These are phyloP conservation scores for Tolypocladium guangdongense DNA, from an alignment of 2,329 filamentous ascomycete genomes.

Conservation along the genomic window DNA sequence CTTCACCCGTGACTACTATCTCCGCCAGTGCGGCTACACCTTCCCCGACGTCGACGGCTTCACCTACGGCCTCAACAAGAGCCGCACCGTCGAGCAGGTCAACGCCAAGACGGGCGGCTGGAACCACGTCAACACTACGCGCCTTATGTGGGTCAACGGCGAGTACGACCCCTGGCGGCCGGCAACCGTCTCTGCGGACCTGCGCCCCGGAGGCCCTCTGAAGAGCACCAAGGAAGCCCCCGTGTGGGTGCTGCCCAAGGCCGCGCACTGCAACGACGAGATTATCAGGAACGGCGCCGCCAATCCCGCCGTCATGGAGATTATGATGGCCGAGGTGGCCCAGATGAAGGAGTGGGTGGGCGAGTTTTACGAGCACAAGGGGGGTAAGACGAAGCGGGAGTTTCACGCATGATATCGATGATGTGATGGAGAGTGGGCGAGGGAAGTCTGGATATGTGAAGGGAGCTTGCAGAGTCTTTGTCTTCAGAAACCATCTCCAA, in stretches of 20 bases:
- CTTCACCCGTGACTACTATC: conserved; percentile 38
- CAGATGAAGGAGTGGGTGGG: conserved; percentile 43
- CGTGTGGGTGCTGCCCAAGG: conserved; percentile 40
- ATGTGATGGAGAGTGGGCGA: not conserved
- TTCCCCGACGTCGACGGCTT: conserved; percentile 41
- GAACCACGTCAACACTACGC: conserved; percentile 35
- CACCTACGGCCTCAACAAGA: conserved; percentile 34
- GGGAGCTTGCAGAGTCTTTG: not conserved
- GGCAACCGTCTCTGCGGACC: conserved; percentile 38
- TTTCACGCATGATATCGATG: not conserved
- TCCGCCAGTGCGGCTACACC: conserved; percentile 41
- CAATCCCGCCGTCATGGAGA: conserved; percentile 19
- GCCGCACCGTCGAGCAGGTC: conserved; percentile 34
- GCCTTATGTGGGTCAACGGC: conserved; percentile 48
- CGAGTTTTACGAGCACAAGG: conserved; percentile 28
- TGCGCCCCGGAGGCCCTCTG: conserved; percentile 43
- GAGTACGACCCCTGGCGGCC: conserved; percentile 50
- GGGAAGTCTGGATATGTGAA: not conserved
- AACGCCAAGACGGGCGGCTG: conserved; percentile 48
- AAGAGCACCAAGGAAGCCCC: conserved; percentile 33
- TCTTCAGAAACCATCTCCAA: too few relatives aligned
- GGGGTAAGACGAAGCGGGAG: not conserved
- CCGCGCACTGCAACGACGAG: conserved; percentile 46
- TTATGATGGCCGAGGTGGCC: conserved; percentile 28
- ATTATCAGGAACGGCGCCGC: conserved; percentile 30